phyloP scores from a whole-genome alignment of 176 grass and related monocot genomes.

The Raddia distichophylla region DNA sequence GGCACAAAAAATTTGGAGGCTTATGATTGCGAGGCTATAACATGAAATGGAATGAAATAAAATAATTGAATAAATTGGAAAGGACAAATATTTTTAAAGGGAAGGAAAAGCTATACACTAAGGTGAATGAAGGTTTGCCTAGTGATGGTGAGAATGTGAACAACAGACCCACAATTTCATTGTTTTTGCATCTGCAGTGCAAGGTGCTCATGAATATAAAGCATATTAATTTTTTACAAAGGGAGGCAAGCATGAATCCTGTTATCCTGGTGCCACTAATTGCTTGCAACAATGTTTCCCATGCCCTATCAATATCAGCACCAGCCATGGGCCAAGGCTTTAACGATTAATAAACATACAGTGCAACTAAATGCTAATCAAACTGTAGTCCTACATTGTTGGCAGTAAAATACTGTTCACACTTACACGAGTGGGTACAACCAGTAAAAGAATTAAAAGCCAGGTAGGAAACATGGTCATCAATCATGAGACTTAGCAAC shows the following conservation, averaged over 20 bases:
- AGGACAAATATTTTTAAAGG: conserved; percentile 13
- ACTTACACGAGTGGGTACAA: neutral
- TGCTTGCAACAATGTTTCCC: conserved; percentile 26
- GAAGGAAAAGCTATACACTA: conserved; percentile 2
- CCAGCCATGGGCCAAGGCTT: neutral
- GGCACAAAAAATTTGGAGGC: neutral
- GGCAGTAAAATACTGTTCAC: neutral
- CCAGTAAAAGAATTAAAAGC: conserved; percentile 12
- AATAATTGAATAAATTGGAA: neutral
- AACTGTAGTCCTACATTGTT: conserved; percentile 2
- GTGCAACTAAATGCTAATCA: conserved; percentile 7
- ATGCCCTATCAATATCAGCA: conserved; percentile 2
- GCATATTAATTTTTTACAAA: conserved; percentile 7
- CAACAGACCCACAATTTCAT: neutral
- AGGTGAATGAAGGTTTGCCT: neutral
- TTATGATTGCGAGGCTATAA: neutral
- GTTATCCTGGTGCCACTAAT: neutral
- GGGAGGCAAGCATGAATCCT: neutral
- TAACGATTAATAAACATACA: neutral
- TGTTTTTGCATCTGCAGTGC: neutral
- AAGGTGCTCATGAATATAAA: conserved; percentile 8
- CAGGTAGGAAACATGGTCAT: neutral
- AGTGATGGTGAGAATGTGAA: conserved; percentile 24
- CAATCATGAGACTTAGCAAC: conserved; percentile 38
- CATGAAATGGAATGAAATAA: conserved; percentile 11